Evolutionary conservation across 192 early-diverging fungal species (phyloP), one percentile per base, ranked within the genome.

Genomic region (Umbelopsis sp.): DNA sequence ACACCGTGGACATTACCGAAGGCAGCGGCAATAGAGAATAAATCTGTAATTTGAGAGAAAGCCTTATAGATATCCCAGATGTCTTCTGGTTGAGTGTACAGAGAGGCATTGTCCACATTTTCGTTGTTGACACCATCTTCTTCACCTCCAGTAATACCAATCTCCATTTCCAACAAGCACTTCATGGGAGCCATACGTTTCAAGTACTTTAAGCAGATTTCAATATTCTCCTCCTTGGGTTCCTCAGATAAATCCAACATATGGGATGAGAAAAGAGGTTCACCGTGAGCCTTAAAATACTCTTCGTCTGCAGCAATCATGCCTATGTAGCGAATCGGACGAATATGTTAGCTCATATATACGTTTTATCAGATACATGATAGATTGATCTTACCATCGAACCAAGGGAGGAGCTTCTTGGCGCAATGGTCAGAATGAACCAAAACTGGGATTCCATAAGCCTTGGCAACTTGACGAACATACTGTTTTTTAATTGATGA

Each of bases 91-190:
- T 96, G 95, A 22, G 95, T 96, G 87, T 98, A 98, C 11, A 98
- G 89, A 21, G 91, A 73, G 69, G 90, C 87, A 80, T 95, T 96
- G 80, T 98, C 95, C 66, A 95, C 95, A 26, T 85, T 83, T 77
- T 92, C 90, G 87, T 98, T 97, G 90, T 97, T 94, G 66, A 98
- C 96, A 82, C 96, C 96, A 81, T 98, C 96, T 83, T 98, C 96
- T 86, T 98, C 96, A 75, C 96, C 96, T 82, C 96, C 96, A 32
- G 95, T 97, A 80, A 97, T 95, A 83, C 96, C 96, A 65, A 98
- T 97, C 87, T 98, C 96, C 94, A 98, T 98, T 87, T 98, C 96
- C 70, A 98, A 89, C 69, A 94, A 87, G 72, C 89, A 88, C 79
- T 93, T 90, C 74, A 97, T 94, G 43, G 87, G 83, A 26, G 92